Evolutionary conservation across 176 grass and related monocot genomes (phyloP), one percentile per base, ranked within the genome.

Genomic region (Oryza longistaminata): DNA sequence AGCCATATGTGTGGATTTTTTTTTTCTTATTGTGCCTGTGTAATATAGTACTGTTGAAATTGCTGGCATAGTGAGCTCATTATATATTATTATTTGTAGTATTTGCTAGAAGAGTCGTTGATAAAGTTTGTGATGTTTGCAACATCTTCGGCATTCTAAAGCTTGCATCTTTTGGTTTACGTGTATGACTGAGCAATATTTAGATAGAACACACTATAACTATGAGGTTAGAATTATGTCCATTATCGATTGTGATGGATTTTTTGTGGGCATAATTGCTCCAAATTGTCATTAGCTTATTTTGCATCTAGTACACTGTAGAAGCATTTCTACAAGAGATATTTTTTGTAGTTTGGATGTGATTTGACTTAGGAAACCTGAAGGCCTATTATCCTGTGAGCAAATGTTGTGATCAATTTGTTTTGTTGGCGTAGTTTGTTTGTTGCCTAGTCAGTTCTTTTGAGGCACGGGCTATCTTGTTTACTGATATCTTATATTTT

Each of bases 401-500:
- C 11, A 75, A 75, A 75, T 34, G 26, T 11, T 33, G 15, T 53
- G 14, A 21, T 33, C 17, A 13, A 29, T 29, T 27, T 74, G 43
- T 49, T 49, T 2, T 73, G 34, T 50, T 31, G 1, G 9, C 16
- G 61, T 82, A 25, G 26, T 73, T 40, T 73, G 15, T 29, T 50
- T 25, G 42, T 19, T 81, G 11, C 42, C 5, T 82, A 34, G 11
- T 77, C 55, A 44, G 0, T 29, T 2, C 1, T 44, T 26, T 26
- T 77, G 29, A 31, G 2, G 67, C 9, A 5, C 3, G 11, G 39
- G 37, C 52, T 19, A 69, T 3, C 9, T 35, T 79, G 11, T 49
- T 27, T 46, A 7, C 34, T 89, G 73, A 85, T 75, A 48, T 71
- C 8, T 70, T 68, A 3, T 24, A 24, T 62, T 62, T 62, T 80